A percentile compares a stretch with the other conserved stretches of the same genome.
Evolutionary conservation across 345 rosid species (phyloP).

Genomic region (Eucalyptus curtisii): DNA sequence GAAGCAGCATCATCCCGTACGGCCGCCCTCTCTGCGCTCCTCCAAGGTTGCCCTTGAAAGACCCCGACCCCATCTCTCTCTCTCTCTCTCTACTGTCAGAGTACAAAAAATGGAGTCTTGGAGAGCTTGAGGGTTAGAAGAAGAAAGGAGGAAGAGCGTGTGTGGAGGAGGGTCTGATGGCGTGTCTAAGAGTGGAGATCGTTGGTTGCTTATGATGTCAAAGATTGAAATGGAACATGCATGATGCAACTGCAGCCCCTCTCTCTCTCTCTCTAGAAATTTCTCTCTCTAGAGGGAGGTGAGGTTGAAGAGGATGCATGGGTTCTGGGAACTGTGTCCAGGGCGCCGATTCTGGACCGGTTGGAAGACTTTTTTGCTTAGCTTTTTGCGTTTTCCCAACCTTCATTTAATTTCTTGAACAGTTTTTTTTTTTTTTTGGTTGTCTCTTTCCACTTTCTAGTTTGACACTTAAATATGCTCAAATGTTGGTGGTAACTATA

Average conservation of each 20-base stretch:
- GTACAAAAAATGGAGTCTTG: not conserved
- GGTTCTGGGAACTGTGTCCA: conserved; percentile 12
- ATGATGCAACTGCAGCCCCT: not conserved
- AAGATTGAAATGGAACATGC: not conserved
- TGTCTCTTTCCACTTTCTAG: not conserved
- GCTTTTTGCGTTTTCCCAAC: not conserved
- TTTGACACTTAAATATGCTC: not conserved
- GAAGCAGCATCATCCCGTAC: conserved; percentile 30
- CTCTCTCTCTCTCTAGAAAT: not conserved
- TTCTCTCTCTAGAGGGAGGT: not conserved
- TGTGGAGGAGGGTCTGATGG: not conserved
- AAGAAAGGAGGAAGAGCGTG: not conserved
- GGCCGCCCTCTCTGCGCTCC: conserved; percentile 19
- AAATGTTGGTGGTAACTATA: not conserved
- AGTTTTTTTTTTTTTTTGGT: not conserved
- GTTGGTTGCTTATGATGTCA: not conserved
- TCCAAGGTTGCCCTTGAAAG: conserved; percentile 6
- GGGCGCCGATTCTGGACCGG: conserved; percentile 12
- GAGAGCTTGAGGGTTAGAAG: not conserved
- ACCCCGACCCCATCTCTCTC: conserved; percentile 16
- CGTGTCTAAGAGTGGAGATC: not conserved
- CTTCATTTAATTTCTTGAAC: not conserved
- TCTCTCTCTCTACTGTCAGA: not conserved
- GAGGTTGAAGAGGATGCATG: not conserved
- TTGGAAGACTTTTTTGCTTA: not conserved